Base-by-base conservation (phyloP, 305 asterid genomes). In the Plantago lanceolata region DNA sequence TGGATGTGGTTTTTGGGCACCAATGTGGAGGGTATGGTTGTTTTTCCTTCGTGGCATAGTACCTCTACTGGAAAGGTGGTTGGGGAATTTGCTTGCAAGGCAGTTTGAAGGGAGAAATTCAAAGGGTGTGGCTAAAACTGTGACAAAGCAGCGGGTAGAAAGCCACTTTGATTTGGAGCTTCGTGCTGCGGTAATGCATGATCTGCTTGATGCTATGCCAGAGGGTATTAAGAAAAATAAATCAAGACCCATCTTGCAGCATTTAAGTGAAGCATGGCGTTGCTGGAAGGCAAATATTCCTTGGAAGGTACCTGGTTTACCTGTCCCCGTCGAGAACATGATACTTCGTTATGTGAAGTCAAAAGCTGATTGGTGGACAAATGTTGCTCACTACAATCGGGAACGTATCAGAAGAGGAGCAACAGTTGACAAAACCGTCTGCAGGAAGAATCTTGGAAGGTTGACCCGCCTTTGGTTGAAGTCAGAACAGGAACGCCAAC, bases 321-420 rank as follows among this genome's bases (percentile, higher is more conserved):
- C 99, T 33, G 99, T 94, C 69, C 99, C 99, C 15, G 88, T 94
- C 75, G 99, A 90, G 87, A 94, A 94, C 83, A 90, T 94, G 99
- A 94, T 94, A 65, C 95, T 94, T 48, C 96, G 97, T 19, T 94
- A 94, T 71, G 99, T 94, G 60, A 94, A 94, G 75, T 90, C 99
- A 51, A 94, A 94, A 82, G 99, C 99, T 68, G 99, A 94, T 80
- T 94, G 99, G 99, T 94, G 99, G 97, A 94, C 99, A 37, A 94
- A 94, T 82, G 99, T 94, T 75, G 95, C 99, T 59, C 99, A 90
- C 72, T 94, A 94, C 74, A 94, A 94, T 57, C 95, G 97, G 28
- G 99, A 94, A 57, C 97, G 99, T 73, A 94, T 94, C 64, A 79
- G 97, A 75, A 90, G 99, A 76, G 99, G 99, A 72, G 99, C 99